These are phyloP conservation scores for Tephrocybe sp. DNA, from an alignment of 768 basidiomycete genomes.

Conservation along the genomic window DNA sequence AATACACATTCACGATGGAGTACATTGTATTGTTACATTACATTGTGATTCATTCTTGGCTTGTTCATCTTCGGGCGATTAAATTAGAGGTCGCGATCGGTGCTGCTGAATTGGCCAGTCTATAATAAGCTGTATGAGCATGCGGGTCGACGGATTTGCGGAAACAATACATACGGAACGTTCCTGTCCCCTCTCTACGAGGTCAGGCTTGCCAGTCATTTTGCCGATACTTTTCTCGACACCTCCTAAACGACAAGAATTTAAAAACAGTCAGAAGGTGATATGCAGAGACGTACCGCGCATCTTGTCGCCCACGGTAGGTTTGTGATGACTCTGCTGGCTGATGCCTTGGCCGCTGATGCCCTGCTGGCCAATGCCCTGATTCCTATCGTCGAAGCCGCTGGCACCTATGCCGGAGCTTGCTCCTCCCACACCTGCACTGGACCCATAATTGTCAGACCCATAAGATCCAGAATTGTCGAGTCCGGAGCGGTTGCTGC, in stretches of 20 bases:
- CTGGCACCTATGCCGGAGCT: slow-evolving; percentile 7
- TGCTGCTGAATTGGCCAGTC: neutral
- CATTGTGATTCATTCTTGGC: no score
- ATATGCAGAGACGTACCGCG: slow-evolving; percentile 12
- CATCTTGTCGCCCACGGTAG: slow-evolving; percentile 22
- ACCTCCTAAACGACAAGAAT: slow-evolving; percentile 13
- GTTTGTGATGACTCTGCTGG: slow-evolving; percentile 5
- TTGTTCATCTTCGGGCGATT: no score
- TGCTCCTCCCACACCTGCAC: slow-evolving; percentile 5
- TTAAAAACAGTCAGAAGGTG: neutral
- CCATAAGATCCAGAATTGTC: slow-evolving; percentile 14
- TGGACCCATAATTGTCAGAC: slow-evolving; percentile 10
- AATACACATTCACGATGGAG: no score
- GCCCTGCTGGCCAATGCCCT: slow-evolving; percentile 1
- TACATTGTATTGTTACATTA: no score
- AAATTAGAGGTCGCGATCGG: neutral
- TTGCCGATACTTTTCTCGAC: slow-evolving; percentile 23
- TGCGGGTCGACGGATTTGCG: neutral
- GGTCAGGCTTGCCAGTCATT: slow-evolving; percentile 18
- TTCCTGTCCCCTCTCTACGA: slow-evolving; percentile 21
- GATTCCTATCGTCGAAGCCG: slow-evolving; percentile 5
- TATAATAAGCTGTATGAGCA: neutral
- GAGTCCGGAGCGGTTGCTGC: neutral
- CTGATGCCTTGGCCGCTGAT: no score
- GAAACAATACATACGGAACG: neutral